Evolutionary conservation across 345 rosid species (phyloP).

Genomic region (Populus tremula): DNA sequence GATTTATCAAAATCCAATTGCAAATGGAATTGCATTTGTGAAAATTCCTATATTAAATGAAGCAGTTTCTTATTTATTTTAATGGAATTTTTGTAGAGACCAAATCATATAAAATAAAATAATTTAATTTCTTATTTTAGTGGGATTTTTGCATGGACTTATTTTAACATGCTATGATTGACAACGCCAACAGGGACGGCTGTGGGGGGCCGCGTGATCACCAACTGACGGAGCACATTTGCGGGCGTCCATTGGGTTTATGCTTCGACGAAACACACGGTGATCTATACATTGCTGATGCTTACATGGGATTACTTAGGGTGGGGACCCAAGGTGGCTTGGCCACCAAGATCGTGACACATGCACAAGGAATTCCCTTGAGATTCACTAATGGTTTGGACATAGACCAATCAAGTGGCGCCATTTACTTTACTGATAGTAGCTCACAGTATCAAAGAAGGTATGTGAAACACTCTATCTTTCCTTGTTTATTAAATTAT

Average conservation of each 20-base stretch:
- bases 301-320: constrained; percentile 37
- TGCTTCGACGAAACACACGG: constrained; percentile 26
- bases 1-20: background rate
- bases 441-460: constrained; percentile 25
- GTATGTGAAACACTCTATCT: background rate
- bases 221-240: constrained; percentile 20
- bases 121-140: background rate
- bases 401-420: constrained; percentile 35
- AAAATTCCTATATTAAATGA: background rate
- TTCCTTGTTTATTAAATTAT: background rate
- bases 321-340: constrained; percentile 41
- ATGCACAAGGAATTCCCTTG: constrained; percentile 28
- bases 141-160: background rate
- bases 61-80: background rate
- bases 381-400: constrained; percentile 40
- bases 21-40: background rate
- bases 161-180: background rate
- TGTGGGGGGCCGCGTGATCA: background rate
- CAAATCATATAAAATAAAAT: background rate
- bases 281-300: constrained; percentile 44
- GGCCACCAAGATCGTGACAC: constrained; percentile 35
- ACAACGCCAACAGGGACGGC: background rate
- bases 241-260: constrained; percentile 47
- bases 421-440: constrained; percentile 41
- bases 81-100: background rate